Conservation (phyloP, 2,329 filamentous ascomycete species). For the Phymatotrichopsis omnivora region DNA sequence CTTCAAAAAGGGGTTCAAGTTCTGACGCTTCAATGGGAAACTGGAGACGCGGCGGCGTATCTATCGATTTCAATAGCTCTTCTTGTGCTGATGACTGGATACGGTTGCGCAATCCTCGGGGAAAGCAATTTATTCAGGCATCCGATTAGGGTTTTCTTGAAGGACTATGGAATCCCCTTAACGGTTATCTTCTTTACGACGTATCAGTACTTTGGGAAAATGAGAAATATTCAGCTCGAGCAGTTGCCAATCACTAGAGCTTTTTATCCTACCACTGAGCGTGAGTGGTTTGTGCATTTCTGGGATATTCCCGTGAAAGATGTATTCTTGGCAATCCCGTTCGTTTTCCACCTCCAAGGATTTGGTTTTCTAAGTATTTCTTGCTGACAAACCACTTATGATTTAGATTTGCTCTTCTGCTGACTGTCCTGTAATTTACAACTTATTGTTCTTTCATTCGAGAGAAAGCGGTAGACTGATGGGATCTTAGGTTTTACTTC, state of each 20-base stretch:
- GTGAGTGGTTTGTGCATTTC: slow-evolving; percentile 69
- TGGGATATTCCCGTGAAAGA: slow-evolving; percentile 66
- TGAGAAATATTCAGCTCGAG: slow-evolving; percentile 59
- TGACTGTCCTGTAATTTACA: slow-evolving; percentile 78
- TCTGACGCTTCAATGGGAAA: slow-evolving; percentile 60
- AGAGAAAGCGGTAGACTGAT: neutral
- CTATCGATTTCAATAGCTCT: slow-evolving; percentile 65
- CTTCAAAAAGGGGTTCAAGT: slow-evolving; percentile 86
- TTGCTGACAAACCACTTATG: too few relatives aligned
- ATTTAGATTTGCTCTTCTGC: slow-evolving; percentile 54
- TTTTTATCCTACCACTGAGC: slow-evolving; percentile 65
- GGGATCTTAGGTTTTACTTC: slow-evolving; percentile 55
- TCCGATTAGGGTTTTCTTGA: slow-evolving; percentile 67
- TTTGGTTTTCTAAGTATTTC: neutral
- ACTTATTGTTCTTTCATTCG: slow-evolving; percentile 66
- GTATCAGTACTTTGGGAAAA: slow-evolving; percentile 76
- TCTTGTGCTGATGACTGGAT: slow-evolving; percentile 67
- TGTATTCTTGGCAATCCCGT: slow-evolving; percentile 76
- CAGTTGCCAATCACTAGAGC: slow-evolving; percentile 64
- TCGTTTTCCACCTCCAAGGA: neutral
- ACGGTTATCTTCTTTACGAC: slow-evolving; percentile 82
- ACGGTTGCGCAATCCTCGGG: slow-evolving; percentile 62
- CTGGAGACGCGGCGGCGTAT: slow-evolving; percentile 53
- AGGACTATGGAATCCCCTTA: slow-evolving; percentile 79
- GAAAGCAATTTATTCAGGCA: slow-evolving; percentile 62